Base-by-base conservation (phyloP, 257 asterid species). In the Primulina huaijiensis region DNA sequence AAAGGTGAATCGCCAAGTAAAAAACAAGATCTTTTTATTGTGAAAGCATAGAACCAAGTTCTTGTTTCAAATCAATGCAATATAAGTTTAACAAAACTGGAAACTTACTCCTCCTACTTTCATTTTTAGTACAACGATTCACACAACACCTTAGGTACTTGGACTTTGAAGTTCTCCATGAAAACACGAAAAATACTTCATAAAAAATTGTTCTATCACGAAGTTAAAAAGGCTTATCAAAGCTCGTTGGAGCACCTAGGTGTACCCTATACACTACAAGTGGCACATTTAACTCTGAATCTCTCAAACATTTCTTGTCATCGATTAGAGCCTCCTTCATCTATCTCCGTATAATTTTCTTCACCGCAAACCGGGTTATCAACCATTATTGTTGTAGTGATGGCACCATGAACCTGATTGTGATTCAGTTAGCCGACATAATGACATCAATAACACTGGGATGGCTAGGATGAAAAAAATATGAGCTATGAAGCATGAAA, bases 381-480 rank as follows among this genome's bases (percentile, higher is more conserved):
- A 29, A 68, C 76, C 77, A 68, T 76, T 70, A 76, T 38, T 55
- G 78, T 85, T 7, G 73, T 27, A 27, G 30, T 65, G 77, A 68
- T 53, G 0, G 83, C 77, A 62, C 80, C 88, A 31, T 67, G 81
- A n/a, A 80, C 87, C 90, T 82, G 83, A 76, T 66, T 59, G 74
- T 59, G 78, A 62, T 64, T 67, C 77, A 66, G 72, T 69, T 11
- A 12, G 53, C 53, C n/a, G 57, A 40, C 25, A 46, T 50, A 74
- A 71, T 60, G 60, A 62, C 23, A 52, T 72, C 65, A 52, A 78
- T 73, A 33, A 33, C 61, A 4, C 50, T 38, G 5, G 50, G 50
- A 38, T 38, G 14, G n/a, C 53, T 43, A 1, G 53, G 53, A 43
- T 10, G 52, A 40, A 10, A 37, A 37, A 10, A 40, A 10, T 12